Conservation (phyloP, 2,329 filamentous ascomycete genomes). For the Clonostachys byssicola region DNA sequence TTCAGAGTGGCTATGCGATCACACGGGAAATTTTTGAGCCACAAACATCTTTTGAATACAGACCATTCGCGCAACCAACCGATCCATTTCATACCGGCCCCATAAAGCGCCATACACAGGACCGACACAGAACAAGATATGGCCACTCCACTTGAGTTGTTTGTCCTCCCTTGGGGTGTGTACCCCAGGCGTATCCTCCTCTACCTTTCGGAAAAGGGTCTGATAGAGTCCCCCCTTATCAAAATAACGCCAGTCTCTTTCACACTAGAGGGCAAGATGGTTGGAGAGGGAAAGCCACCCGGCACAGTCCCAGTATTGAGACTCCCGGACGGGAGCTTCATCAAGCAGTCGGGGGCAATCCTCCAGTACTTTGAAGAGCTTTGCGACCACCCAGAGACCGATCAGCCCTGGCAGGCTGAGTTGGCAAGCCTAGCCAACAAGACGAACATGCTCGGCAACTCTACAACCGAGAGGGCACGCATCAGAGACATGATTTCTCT, state of each 20-base stretch:
- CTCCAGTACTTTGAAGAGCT: conserved; percentile 14
- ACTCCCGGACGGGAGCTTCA: conserved; percentile 10
- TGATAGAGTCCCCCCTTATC: not conserved
- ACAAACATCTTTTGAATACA: no score
- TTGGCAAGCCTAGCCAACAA: not conserved
- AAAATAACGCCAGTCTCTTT: not conserved
- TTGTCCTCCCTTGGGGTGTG: not conserved
- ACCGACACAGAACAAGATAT: no score
- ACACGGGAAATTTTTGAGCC: no score
- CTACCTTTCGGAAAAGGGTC: not conserved
- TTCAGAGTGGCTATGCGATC: no score
- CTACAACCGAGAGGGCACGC: conserved; percentile 1
- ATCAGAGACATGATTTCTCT: not conserved
- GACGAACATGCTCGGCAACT: not conserved
- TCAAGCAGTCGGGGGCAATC: conserved; percentile 13
- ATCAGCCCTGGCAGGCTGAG: conserved; percentile 6
- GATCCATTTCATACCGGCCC: no score
- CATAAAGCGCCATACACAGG: no score
- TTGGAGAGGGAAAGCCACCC: conserved; percentile 10
- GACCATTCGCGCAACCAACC: no score
- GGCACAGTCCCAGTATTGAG: conserved; percentile 10
- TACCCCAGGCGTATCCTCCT: not conserved
- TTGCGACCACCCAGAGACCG: conserved; percentile 7
- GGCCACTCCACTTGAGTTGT: not conserved
- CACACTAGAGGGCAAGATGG: not conserved